Evolutionary conservation across 768 basidiomycete species (phyloP).

Genomic region (Tricholoma matsutake): DNA sequence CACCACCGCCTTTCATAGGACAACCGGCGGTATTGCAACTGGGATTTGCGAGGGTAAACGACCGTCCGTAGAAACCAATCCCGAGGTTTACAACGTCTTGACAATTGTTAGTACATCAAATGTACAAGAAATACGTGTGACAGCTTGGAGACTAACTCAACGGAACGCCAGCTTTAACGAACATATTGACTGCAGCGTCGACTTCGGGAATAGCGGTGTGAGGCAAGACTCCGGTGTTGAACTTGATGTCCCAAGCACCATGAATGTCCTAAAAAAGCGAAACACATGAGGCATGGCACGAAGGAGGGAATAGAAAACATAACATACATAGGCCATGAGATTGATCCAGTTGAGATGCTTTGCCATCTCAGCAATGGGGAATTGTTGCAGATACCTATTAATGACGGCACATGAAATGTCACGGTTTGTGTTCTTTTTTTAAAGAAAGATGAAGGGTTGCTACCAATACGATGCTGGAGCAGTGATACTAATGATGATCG

Average conservation of each 20-base stretch:
- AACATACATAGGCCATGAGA: constrained; percentile 13
- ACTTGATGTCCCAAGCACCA: constrained; percentile 17
- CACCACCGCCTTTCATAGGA: constrained; percentile 9
- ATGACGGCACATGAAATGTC: not conserved
- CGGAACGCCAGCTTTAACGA: not conserved
- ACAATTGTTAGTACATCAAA: not conserved
- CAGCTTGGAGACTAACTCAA: not conserved
- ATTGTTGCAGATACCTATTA: constrained; percentile 6
- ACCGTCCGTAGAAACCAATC: constrained; percentile 17
- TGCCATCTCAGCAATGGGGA: constrained; percentile 10
- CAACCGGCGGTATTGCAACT: constrained; percentile 10
- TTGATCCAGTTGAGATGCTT: constrained; percentile 17
- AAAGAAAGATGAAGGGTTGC: not conserved
- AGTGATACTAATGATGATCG: not conserved
- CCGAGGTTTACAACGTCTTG: constrained; percentile 12
- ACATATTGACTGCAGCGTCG: constrained; percentile 10
- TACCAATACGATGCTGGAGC: not conserved
- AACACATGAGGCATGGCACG: not conserved
- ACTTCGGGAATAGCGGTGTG: constrained; percentile 21
- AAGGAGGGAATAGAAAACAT: not conserved
- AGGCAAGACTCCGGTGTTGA: constrained; percentile 9
- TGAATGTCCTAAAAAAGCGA: constrained; percentile 12
- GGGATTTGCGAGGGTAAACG: constrained; percentile 14
- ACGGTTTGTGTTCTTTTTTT: not conserved
- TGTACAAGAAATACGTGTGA: not conserved